phyloP scores from a whole-genome alignment of 2,329 filamentous ascomycete genomes.

The Pestalotiopsis sp. region DNA sequence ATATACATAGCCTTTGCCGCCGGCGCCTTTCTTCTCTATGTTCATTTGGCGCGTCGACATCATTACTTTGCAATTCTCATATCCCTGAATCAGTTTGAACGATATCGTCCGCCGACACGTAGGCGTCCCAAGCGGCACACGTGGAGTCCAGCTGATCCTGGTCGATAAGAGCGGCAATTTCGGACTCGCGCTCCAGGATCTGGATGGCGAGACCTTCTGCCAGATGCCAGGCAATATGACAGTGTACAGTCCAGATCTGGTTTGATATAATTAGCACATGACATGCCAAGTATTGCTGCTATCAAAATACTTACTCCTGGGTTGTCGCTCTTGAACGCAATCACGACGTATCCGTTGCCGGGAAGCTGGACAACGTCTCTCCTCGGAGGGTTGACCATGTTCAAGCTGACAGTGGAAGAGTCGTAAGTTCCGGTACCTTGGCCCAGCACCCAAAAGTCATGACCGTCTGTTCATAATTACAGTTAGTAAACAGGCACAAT shows the following conservation, averaged over 20 bases:
- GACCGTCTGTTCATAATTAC: slow-evolving; percentile 31
- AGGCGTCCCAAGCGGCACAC: slow-evolving; percentile 31
- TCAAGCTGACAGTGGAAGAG: slow-evolving; percentile 33
- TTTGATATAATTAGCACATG: not conserved
- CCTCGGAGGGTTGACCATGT: slow-evolving; percentile 44
- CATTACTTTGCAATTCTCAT: slow-evolving; percentile 17
- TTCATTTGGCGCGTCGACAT: not conserved
- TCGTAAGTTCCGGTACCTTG: slow-evolving; percentile 30
- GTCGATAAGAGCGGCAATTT: slow-evolving; percentile 28
- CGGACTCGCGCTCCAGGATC: slow-evolving; percentile 43
- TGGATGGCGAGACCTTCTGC: slow-evolving; percentile 54
- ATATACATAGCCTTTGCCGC: not conserved
- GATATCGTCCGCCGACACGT: slow-evolving; percentile 23
- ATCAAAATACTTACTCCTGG: slow-evolving; percentile 37
- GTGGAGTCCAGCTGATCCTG: slow-evolving; percentile 21
- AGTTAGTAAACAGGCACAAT: not conserved
- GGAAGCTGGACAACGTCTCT: slow-evolving; percentile 52
- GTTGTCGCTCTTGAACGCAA: slow-evolving; percentile 55
- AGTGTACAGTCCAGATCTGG: slow-evolving; percentile 41
- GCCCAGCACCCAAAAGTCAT: slow-evolving; percentile 44
- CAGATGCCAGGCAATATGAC: slow-evolving; percentile 52
- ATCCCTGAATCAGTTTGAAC: slow-evolving; percentile 36
- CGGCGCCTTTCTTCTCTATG: not conserved
- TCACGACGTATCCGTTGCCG: slow-evolving; percentile 46
- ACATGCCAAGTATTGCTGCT: not conserved